A percentile compares a stretch with the other conserved stretches of the same genome.
Evolutionary conservation across 148 eudicot genomes (phyloP).

Genomic region (Rhododendron vialii): DNA sequence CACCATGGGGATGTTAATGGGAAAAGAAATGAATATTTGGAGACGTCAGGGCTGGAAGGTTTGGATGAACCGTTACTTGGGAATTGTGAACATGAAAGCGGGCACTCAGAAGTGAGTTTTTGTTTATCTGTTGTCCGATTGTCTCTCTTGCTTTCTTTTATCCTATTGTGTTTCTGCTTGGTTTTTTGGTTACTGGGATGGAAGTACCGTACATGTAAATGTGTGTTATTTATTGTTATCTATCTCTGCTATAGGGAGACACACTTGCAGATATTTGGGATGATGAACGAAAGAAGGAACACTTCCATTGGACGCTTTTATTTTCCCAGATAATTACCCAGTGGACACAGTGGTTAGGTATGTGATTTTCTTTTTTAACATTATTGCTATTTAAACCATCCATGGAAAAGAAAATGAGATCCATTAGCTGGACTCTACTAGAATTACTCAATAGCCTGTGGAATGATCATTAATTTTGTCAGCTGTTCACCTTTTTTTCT

Average conservation of each 20-base stretch:
- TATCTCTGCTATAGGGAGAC: constrained; percentile 33
- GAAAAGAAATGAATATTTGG: constrained; percentile 58
- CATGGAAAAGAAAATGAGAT: background rate
- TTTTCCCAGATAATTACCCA: constrained; percentile 80
- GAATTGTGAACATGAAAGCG: constrained; percentile 32
- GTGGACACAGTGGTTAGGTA: constrained; percentile 98
- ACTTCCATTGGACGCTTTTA: constrained; percentile 76
- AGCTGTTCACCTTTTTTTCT: background rate
- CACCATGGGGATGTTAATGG: constrained; percentile 94
- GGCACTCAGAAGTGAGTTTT: constrained; percentile 37
- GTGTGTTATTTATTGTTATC: constrained; percentile 10
- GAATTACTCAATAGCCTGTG: background rate
- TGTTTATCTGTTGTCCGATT: background rate
- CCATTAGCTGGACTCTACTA: background rate
- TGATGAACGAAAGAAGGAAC: constrained; percentile 65
- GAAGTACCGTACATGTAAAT: background rate
- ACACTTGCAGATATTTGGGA: constrained; percentile 53
- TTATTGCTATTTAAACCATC: background rate
- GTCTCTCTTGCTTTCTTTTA: background rate
- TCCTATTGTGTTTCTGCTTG: background rate
- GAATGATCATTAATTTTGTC: background rate
- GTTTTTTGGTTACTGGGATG: background rate
- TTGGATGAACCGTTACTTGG: constrained; percentile 82
- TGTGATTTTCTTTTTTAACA: constrained; percentile 15
- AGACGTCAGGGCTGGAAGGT: constrained; percentile 42